Evolutionary conservation across 257 asterid genomes (phyloP).

Genomic region (Anisodus acutangulus): DNA sequence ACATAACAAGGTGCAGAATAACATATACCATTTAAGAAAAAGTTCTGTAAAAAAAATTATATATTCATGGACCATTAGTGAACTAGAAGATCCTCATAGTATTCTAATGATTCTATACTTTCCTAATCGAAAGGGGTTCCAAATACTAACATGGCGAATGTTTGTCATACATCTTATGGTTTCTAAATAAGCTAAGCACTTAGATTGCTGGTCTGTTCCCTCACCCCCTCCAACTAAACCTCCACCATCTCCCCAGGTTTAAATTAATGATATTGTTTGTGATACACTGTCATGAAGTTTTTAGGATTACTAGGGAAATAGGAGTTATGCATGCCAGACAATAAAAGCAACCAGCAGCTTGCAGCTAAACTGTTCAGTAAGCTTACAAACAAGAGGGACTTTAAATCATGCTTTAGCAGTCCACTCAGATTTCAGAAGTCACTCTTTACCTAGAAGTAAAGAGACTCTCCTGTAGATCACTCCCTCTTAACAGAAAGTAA

Average conservation of each 20-base stretch:
- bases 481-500: neutral
- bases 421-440: neutral
- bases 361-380: neutral
- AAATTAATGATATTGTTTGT: neutral
- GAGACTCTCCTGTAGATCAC: neutral
- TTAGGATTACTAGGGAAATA: neutral
- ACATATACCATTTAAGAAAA: neutral
- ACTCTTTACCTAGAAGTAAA: neutral
- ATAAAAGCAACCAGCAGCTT: neutral
- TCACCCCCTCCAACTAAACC: neutral
- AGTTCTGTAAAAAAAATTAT: neutral
- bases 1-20: neutral
- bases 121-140: neutral
- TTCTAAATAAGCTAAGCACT: conserved; percentile 6
- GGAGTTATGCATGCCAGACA: neutral
- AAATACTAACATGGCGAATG: neutral
- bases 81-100: neutral
- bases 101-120: neutral
- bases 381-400: conserved; percentile 6
- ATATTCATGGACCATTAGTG: neutral
- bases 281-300: neutral
- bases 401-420: neutral
- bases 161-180: neutral
- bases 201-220: neutral
- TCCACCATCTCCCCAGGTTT: conserved; percentile 18